Percentiles rank a stretch among this genome's conserved stretches.
phyloP scores from a whole-genome alignment of 2,329 filamentous ascomycete genomes.

The Botryotinia calthae region DNA sequence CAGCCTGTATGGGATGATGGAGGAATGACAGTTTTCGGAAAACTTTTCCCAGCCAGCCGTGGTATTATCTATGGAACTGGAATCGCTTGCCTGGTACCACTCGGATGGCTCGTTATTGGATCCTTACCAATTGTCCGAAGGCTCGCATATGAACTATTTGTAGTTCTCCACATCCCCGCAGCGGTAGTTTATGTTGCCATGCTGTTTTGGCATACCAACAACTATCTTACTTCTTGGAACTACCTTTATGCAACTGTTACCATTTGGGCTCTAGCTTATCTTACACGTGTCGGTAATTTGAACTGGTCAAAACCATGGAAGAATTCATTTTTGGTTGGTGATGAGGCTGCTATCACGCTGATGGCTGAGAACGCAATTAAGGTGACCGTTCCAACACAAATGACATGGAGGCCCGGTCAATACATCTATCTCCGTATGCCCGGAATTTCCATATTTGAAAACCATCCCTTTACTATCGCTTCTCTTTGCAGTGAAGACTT shows the following conservation, averaged over 20 bases:
- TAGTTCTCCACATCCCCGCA: conserved; percentile 77
- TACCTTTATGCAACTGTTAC: conserved; percentile 80
- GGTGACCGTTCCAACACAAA: conserved; percentile 88
- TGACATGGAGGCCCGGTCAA: conserved; percentile 90
- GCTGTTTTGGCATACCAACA: conserved; percentile 95
- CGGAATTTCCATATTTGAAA: conserved; percentile 84
- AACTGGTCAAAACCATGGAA: conserved; percentile 86
- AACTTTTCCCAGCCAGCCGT: conserved; percentile 62
- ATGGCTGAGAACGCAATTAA: conserved; percentile 95
- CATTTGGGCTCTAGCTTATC: conserved; percentile 75
- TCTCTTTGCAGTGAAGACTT: conserved; percentile 92
- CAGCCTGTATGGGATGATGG: conserved; percentile 82
- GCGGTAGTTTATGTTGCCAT: conserved; percentile 77
- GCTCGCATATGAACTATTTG: conserved; percentile 81
- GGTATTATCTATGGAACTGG: conserved; percentile 83
- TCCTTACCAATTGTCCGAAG: conserved; percentile 77
- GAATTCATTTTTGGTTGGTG: conserved; percentile 79
- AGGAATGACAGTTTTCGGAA: conserved; percentile 67
- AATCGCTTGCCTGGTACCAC: conserved; percentile 74
- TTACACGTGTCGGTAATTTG: conserved; percentile 74
- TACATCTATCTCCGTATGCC: conserved; percentile 95
- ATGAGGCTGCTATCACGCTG: conserved; percentile 85
- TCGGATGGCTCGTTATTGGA: conserved; percentile 79
- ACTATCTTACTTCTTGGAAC: conserved; percentile 84
- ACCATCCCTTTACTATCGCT: conserved; percentile 93